Percentiles rank a stretch among this genome's conserved stretches.
Evolutionary conservation across 2,329 filamentous ascomycete species (phyloP).

Genomic region (Cryphonectria nitschkei): DNA sequence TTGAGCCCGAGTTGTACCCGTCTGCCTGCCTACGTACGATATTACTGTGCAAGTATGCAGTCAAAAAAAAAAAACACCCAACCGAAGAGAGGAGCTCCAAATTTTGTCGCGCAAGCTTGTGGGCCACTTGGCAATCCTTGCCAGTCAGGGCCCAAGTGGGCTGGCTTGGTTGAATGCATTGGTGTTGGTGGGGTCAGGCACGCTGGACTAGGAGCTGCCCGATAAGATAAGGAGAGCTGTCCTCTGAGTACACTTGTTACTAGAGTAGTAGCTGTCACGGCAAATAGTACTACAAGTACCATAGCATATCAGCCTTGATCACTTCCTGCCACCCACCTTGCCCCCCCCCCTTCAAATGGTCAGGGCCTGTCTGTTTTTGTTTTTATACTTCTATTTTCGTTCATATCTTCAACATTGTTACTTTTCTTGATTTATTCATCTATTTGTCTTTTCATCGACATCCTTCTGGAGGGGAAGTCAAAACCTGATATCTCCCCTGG

Average conservation of each 20-base stretch:
- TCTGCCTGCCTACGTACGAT: not conserved
- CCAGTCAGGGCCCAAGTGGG: constrained; percentile 2
- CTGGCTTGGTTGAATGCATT: not conserved
- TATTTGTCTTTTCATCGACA: not conserved
- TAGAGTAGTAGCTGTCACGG: not conserved
- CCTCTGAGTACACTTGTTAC: not conserved
- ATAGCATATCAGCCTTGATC: no score
- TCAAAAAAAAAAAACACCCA: not conserved
- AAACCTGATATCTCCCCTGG: not conserved
- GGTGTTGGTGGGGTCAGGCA: not conserved
- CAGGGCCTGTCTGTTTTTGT: no score
- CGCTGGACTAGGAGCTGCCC: not conserved
- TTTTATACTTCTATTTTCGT: not conserved
- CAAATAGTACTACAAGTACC: no score
- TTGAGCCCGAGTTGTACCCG: not conserved
- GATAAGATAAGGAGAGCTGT: constrained; percentile 12
- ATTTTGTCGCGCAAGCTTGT: not conserved
- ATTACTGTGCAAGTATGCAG: not conserved
- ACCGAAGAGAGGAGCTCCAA: not conserved
- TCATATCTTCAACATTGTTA: not conserved
- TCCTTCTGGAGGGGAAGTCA: not conserved
- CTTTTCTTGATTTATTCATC: not conserved
- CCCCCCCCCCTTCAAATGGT: no score
- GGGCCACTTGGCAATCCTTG: constrained; percentile 14
- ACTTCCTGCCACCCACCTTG: no score